Conservation (phyloP, 129 eudicot species). For the Calendula officinalis region DNA sequence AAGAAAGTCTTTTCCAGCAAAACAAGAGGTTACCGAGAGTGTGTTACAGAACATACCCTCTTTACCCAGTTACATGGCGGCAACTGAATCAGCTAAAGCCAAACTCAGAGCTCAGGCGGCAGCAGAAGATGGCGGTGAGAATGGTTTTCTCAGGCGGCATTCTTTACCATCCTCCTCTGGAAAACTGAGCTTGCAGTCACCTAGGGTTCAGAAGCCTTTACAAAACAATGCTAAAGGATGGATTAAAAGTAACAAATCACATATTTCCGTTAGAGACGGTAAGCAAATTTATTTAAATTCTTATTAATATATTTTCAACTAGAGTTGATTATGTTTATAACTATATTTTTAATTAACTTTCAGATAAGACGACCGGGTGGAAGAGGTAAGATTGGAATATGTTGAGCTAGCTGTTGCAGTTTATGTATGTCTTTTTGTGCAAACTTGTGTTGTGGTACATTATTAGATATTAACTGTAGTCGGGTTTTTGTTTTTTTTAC, state of each 20-base stretch:
- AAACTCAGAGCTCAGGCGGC: constrained; percentile 67
- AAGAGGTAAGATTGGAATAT: constrained; percentile 47
- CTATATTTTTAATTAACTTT: constrained; percentile 6
- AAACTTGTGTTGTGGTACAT: constrained; percentile 27
- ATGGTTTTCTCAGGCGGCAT: constrained; percentile 65
- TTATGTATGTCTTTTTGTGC: constrained; percentile 11
- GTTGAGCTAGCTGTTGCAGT: constrained; percentile 21
- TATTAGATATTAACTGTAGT: constrained; percentile 23
- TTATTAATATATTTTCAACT: neutral
- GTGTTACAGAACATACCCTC: constrained; percentile 51
- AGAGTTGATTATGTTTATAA: constrained; percentile 10
- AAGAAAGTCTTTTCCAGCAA: constrained; percentile 67
- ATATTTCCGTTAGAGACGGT: constrained; percentile 59
- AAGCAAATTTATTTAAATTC: constrained; percentile 13
- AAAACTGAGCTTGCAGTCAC: constrained; percentile 57
- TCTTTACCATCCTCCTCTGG: constrained; percentile 78
- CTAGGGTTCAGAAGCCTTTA: constrained; percentile 62
- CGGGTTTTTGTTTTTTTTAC: constrained; percentile 26
- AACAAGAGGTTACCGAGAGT: constrained; percentile 58
- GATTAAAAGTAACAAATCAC: constrained; percentile 46
- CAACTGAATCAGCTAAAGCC: constrained; percentile 86
- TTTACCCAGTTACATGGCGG: constrained; percentile 90
- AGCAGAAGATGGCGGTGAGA: constrained; percentile 60
- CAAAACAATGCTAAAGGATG: constrained; percentile 67
- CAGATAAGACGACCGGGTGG: constrained; percentile 75